Conservation (phyloP, 2,329 filamentous ascomycete species). For the Elsinoe necatrix region DNA sequence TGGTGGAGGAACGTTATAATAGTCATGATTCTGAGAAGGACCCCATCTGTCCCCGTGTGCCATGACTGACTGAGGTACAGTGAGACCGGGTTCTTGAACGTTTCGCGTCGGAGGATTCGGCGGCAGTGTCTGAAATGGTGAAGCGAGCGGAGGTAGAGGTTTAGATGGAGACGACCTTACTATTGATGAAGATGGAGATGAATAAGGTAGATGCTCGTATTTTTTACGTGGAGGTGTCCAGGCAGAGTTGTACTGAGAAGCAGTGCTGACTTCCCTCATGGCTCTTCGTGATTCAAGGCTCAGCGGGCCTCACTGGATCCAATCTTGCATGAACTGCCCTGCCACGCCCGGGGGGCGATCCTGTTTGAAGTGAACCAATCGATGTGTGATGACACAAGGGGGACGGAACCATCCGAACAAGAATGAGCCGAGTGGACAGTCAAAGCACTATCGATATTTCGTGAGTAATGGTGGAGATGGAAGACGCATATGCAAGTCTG, state of each 20-base stretch:
- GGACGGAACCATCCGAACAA: background rate
- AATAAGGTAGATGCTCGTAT: background rate
- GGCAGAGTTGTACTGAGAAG: conserved; percentile 12
- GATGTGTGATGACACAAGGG: background rate
- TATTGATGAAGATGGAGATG: background rate
- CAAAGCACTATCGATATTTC: conserved; percentile 1
- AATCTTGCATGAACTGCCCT: conserved; percentile 10
- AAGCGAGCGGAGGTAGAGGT: background rate
- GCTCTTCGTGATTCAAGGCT: background rate
- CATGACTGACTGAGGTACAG: conserved; percentile 7
- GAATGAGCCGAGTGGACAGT: background rate
- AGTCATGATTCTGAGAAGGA: conserved; percentile 6
- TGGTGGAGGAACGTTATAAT: conserved; percentile 10
- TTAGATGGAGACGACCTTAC: background rate
- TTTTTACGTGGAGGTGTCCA: conserved; percentile 7
- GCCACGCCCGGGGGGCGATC: conserved; percentile 9
- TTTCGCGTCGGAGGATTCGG: conserved; percentile 4
- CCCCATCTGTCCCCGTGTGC: conserved; percentile 10
- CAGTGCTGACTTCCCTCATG: conserved; percentile 15
- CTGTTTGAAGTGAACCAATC: background rate
- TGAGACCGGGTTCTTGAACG: background rate
- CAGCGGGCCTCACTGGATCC: background rate
- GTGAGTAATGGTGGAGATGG: conserved; percentile 2
- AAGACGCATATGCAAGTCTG: background rate
- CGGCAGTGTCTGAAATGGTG: conserved; percentile 5